These are phyloP conservation scores for Pueraria montana DNA, from an alignment of 306 rosid species.

Conservation along the genomic window DNA sequence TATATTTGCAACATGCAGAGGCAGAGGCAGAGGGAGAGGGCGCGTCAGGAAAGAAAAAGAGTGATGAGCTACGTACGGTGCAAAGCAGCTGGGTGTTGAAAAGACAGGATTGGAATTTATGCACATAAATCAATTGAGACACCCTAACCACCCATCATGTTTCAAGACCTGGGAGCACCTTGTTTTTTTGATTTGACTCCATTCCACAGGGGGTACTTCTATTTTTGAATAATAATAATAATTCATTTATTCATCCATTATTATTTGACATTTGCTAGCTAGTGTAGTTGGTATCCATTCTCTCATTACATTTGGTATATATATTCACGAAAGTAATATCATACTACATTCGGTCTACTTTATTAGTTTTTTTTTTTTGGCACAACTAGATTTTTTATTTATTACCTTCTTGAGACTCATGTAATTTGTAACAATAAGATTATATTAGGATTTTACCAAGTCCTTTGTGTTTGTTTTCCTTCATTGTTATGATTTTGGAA, in stretches of 20 bases:
- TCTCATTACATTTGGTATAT: not conserved
- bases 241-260: no score
- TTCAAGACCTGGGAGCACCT: constrained; percentile 62
- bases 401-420: not conserved
- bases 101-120: constrained; percentile 69
- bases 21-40: not conserved
- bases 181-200: constrained; percentile 50
- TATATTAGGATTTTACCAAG: not conserved
- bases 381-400: not conserved
- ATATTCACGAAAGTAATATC: not conserved
- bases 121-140: constrained; percentile 57
- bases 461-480: not conserved
- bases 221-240: no score
- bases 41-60: not conserved
- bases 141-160: constrained; percentile 92
- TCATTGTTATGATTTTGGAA: constrained; percentile 26
- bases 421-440: not conserved
- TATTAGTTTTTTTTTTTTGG: not conserved
- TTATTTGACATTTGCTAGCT: no score
- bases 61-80: constrained; percentile 12
- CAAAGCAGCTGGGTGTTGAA: constrained; percentile 46
- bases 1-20: no score
- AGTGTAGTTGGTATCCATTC: not conserved
- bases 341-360: not conserved
- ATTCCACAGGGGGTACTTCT: no score